Percentiles rank a stretch among this genome's conserved stretches.
Conservation (phyloP, 129 eudicot genomes). For the Centaurea solstitialis region DNA sequence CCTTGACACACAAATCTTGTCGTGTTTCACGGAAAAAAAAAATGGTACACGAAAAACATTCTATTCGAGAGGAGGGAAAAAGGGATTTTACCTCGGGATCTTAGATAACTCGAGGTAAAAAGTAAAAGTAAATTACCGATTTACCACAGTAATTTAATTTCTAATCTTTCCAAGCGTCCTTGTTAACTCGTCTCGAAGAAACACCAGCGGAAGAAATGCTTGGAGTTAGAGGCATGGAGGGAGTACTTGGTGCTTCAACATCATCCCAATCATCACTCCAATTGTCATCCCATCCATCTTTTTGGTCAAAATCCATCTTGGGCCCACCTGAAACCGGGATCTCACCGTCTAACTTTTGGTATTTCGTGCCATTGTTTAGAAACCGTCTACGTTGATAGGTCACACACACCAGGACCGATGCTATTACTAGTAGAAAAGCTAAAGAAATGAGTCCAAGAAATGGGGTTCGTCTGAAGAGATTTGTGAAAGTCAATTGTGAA, state of each 20-base stretch:
- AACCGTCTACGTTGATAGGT: slow-evolving; percentile 36
- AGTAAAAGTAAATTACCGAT: not conserved
- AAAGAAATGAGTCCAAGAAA: slow-evolving; percentile 42
- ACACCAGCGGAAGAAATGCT: slow-evolving; percentile 71
- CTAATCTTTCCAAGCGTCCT: slow-evolving; percentile 91
- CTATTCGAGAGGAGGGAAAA: not conserved
- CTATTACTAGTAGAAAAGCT: slow-evolving; percentile 39
- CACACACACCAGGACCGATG: slow-evolving; percentile 38
- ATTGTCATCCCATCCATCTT: slow-evolving; percentile 75
- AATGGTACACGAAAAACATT: slow-evolving; percentile 18
- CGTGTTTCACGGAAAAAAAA: slow-evolving; percentile 21
- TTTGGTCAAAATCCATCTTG: slow-evolving; percentile 38
- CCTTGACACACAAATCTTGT: slow-evolving; percentile 11
- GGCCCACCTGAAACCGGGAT: slow-evolving; percentile 60
- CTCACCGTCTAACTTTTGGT: slow-evolving; percentile 66
- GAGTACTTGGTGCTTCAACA: slow-evolving; percentile 77
- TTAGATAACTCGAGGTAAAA: slow-evolving; percentile 1
- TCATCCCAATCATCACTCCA: slow-evolving; percentile 93
- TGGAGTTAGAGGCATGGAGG: slow-evolving; percentile 77
- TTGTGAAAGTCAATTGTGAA: slow-evolving; percentile 33
- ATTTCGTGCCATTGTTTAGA: slow-evolving; percentile 44
- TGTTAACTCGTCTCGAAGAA: slow-evolving; percentile 64
- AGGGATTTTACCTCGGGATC: not conserved
- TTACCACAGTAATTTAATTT: not conserved
- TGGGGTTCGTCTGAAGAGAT: slow-evolving; percentile 37